Percentiles rank a stretch among this genome's conserved stretches.
Evolutionary conservation across 2,329 filamentous ascomycete species (phyloP).

Genomic region (Diaporthe humulicola): DNA sequence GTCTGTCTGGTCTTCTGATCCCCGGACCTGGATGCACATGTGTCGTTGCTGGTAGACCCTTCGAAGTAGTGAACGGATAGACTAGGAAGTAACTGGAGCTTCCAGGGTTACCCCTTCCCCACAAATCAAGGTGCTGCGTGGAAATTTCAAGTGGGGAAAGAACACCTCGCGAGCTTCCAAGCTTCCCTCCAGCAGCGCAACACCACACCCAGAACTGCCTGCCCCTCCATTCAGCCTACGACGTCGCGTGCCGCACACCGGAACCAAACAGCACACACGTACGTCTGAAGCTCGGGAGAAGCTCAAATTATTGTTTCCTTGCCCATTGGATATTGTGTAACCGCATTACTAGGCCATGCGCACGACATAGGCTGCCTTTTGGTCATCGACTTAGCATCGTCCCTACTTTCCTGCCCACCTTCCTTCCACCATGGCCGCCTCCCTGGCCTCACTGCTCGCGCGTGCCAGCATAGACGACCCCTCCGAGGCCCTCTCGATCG

Average conservation of each 20-base stretch:
- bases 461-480: conserved; percentile 75
- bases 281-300: not conserved
- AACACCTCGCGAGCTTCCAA: conserved; percentile 17
- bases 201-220: not conserved
- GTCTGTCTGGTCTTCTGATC: not conserved
- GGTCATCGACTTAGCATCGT: conserved; percentile 9
- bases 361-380: conserved; percentile 11
- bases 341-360: conserved; percentile 17
- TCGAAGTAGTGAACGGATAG: not conserved
- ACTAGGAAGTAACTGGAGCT: not conserved
- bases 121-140: conserved; percentile 21
- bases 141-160: conserved; percentile 32
- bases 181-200: conserved; percentile 7
- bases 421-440: conserved; percentile 46
- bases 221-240: conserved; percentile 14
- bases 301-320: not conserved
- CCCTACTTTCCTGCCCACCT: not conserved
- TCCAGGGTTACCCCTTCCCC: conserved; percentile 22
- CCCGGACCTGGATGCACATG: not conserved
- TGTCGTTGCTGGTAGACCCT: not conserved
- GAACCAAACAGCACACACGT: not conserved
- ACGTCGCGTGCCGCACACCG: conserved; percentile 18
- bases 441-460: conserved; percentile 68
- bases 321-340: not conserved
- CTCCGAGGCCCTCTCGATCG: conserved; percentile 76